Percentiles rank a stretch among this genome's conserved stretches.
These are phyloP conservation scores for Lippia alba DNA, from an alignment of 305 asterid genomes.

Conservation along the genomic window DNA sequence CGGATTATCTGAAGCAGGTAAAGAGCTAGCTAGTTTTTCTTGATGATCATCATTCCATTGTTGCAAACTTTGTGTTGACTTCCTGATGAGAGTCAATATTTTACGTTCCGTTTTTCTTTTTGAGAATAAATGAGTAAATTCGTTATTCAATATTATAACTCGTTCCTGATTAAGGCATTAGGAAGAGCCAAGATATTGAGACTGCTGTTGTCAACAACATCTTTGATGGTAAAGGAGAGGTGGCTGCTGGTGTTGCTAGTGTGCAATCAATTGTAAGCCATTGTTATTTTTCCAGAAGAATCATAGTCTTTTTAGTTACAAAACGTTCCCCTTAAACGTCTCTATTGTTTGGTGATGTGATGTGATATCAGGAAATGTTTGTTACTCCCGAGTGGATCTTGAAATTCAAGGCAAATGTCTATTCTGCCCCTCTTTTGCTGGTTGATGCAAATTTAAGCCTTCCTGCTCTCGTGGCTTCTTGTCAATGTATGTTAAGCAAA, in stretches of 20 bases:
- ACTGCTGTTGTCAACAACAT: constrained; percentile 79
- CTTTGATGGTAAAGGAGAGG: constrained; percentile 83
- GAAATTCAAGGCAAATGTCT: constrained; percentile 60
- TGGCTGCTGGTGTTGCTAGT: constrained; percentile 89
- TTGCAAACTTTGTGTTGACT: background rate
- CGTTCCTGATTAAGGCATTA: constrained; percentile 65
- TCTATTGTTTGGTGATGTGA: constrained; percentile 23
- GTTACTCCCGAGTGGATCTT: constrained; percentile 81
- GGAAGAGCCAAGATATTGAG: constrained; percentile 60
- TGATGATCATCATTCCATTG: constrained; percentile 8
- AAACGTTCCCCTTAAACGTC: constrained; percentile 18
- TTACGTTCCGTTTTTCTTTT: background rate
- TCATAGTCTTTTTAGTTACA: constrained; percentile 1
- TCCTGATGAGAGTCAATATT: background rate
- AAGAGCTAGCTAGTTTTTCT: constrained; percentile 15
- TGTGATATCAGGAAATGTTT: constrained; percentile 68
- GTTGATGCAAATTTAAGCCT: constrained; percentile 87
- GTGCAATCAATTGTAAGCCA: constrained; percentile 74
- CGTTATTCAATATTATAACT: constrained; percentile 20
- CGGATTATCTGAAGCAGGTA: constrained; percentile 78
- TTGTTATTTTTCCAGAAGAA: constrained; percentile 17
- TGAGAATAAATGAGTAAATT: constrained; percentile 12
- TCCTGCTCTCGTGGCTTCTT: constrained; percentile 68
- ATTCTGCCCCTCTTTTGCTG: constrained; percentile 73
- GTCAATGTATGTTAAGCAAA: constrained; percentile 52